Evolutionary conservation across 148 eudicot genomes (phyloP), one percentile per base, ranked within the genome.

Genomic region (Fagopyrum esculentum): DNA sequence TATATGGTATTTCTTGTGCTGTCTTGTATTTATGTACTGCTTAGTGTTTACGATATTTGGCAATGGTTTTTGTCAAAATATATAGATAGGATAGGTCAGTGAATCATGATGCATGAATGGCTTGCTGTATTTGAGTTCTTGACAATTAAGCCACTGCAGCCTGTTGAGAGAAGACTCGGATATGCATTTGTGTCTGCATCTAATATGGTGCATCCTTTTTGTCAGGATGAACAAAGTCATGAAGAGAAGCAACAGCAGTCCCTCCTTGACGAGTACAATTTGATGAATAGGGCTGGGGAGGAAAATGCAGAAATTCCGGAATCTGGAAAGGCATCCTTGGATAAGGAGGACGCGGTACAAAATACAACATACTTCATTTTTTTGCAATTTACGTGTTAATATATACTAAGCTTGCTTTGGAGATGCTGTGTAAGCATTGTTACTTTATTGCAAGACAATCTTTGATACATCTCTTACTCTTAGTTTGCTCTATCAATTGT

Each of bases 221-320:
- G 73, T 63, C 81, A 90, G 92, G 90, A 79, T 76, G 61, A 26
- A 49, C 73, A 35, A 59, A 80, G 45, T 76, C 72, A 66, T 72
- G 80, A 26, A 75, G 77, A 35, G 68, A 79, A 77, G 76, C 82
- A 84, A 71, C 75, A 86, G 44, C 78, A 81, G 63, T 85, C 97
- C 74, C 91, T 95, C 72, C 91, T 95, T 45, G 87, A 83, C 75
- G 87, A 86, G 78, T 95, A 95, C 82, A 47, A 77, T 81, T 79
- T 95, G 82, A 82, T 75, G 63, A 84, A 84, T 68, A 48, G 78
- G 43, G 80, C 56, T 73, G 84, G 76, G 71, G 82, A 77, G 50
- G 40, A 30, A 55, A 40, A 83, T 75, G 74, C 86, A 51, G 73
- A 74, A 81, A 86, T 79, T 69, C 72, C 83, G 74, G 76, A 70